Evolutionary conservation across 2,329 filamentous ascomycete genomes (phyloP).

Genomic region (Calonectria hongkongensis): DNA sequence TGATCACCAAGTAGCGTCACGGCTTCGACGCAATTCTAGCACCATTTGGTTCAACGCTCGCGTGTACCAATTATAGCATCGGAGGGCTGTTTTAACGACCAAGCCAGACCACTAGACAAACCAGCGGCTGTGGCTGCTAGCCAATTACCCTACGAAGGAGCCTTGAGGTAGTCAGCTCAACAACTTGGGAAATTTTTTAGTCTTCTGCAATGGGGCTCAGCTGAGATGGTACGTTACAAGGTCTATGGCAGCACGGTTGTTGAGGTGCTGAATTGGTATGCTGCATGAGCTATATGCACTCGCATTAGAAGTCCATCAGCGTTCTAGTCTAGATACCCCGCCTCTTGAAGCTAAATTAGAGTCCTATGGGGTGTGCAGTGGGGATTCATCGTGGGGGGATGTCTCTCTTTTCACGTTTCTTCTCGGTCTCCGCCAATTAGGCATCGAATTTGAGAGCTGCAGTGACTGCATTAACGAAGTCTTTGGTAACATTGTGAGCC

Average conservation of each 20-base stretch:
- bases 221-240: conserved; percentile 5
- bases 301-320: background rate
- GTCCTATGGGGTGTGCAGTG: background rate
- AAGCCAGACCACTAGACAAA: too few species aligned
- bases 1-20: background rate
- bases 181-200: background rate
- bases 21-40: background rate
- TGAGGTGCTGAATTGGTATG: background rate
- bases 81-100: too few species aligned
- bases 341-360: background rate
- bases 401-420: background rate
- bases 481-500: background rate
- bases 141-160: background rate
- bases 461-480: too few species aligned
- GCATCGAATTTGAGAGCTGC: background rate
- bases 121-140: too few species aligned
- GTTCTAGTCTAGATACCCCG: background rate
- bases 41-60: background rate
- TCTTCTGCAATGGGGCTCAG: background rate
- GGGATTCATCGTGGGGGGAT: background rate
- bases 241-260: background rate
- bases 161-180: background rate
- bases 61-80: background rate
- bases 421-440: background rate
- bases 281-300: background rate